Evolutionary conservation across 495 filamentous ascomycete species (phyloP).

Genomic region (Schizothecium vesticola): DNA sequence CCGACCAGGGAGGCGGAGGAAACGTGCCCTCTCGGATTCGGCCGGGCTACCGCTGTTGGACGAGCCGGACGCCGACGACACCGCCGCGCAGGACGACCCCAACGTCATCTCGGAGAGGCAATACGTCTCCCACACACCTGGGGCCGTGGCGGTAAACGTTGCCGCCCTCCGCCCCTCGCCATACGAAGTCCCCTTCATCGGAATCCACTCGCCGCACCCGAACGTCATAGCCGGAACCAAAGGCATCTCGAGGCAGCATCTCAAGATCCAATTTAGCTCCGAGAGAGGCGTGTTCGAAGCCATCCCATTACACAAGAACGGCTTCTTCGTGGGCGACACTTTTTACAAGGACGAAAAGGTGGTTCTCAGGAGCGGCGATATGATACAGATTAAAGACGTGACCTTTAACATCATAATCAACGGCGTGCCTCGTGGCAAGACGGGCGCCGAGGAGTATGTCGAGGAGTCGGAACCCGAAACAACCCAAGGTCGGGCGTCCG

Average conservation of each 20-base stretch:
- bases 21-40: conserved; percentile 18
- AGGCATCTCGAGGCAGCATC: conserved; percentile 80
- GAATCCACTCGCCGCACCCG: conserved; percentile 67
- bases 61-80: conserved; percentile 9
- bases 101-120: conserved; percentile 39
- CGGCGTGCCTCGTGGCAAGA: conserved; percentile 62
- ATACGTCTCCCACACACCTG: conserved; percentile 46
- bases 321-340: conserved; percentile 74
- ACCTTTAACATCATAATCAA: conserved; percentile 69
- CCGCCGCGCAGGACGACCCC: conserved; percentile 18
- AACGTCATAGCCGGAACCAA: conserved; percentile 56
- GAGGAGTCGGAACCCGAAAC: conserved; percentile 35
- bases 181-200: conserved; percentile 66
- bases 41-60: conserved; percentile 8
- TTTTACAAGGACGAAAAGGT: conserved; percentile 59
- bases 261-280: conserved; percentile 77
- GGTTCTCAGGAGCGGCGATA: conserved; percentile 64
- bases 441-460: conserved; percentile 52
- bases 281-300: conserved; percentile 70
- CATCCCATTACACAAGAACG: conserved; percentile 76
- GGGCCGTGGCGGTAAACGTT: conserved; percentile 47
- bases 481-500: conserved; percentile 31
- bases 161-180: conserved; percentile 50
- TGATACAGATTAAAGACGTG: conserved; percentile 75
- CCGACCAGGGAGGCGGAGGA: conserved; percentile 38